These are phyloP conservation scores for Trichoderma endophyticum DNA, from an alignment of 2,329 filamentous ascomycete genomes.

Conservation along the genomic window DNA sequence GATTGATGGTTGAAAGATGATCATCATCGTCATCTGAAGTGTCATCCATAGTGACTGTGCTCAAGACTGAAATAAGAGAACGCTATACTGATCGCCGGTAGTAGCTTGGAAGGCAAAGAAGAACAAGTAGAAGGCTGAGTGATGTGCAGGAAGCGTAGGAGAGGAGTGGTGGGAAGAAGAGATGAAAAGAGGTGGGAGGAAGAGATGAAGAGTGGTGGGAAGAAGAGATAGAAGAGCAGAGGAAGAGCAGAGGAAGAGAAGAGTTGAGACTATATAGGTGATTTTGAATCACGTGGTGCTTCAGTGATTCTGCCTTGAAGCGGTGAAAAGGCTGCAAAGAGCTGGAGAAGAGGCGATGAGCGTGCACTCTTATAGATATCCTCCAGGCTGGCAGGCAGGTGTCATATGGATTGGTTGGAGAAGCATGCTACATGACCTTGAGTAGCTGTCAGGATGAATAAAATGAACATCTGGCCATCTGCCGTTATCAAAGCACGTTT, in stretches of 20 bases:
- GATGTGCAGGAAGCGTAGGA: background rate
- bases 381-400: background rate
- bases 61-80: background rate
- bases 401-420: background rate
- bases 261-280: background rate
- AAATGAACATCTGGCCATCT: background rate
- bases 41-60: background rate
- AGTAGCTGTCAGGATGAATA: background rate
- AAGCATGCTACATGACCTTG: background rate
- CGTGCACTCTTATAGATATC: background rate
- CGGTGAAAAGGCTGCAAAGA: background rate
- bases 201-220: no score
- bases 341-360: background rate
- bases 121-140: background rate
- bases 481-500: background rate
- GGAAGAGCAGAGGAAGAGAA: background rate
- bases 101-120: background rate
- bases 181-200: no score
- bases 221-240: background rate
- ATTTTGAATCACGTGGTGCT: constrained; percentile 7
- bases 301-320: background rate
- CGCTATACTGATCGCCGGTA: background rate
- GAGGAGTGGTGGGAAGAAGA: background rate
- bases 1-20: background rate
- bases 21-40: background rate